These are phyloP conservation scores for Balakata baccata DNA, from an alignment of 345 rosid species.

Conservation along the genomic window DNA sequence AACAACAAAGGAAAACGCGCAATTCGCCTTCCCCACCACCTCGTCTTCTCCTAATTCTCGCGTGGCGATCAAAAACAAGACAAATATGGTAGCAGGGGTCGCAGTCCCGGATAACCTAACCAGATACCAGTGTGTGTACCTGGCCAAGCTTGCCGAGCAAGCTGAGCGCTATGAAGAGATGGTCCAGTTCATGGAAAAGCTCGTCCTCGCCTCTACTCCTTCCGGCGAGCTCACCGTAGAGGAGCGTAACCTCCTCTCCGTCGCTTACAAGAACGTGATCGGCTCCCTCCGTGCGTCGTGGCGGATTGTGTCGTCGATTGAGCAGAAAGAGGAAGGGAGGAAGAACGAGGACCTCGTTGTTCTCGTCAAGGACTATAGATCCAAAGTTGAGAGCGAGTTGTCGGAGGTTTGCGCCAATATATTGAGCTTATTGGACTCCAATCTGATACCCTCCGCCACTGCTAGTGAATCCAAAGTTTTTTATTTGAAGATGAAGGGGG, in stretches of 20 bases:
- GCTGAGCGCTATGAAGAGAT: slow-evolving; percentile 98
- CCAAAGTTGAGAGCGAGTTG: slow-evolving; percentile 82
- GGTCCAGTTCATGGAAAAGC: slow-evolving; percentile 89
- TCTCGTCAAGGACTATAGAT: slow-evolving; percentile 91
- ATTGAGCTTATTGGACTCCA: slow-evolving; percentile 53
- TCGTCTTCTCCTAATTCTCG: slow-evolving; percentile 1
- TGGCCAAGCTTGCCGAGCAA: slow-evolving; percentile 92
- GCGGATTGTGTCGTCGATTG: slow-evolving; percentile 93
- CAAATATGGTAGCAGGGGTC: slow-evolving; percentile 28
- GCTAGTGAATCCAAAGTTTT: slow-evolving; percentile 83
- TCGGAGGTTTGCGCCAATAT: slow-evolving; percentile 74
- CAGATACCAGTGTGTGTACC: slow-evolving; percentile 90
- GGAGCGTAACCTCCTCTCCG: slow-evolving; percentile 94
- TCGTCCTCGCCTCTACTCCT: slow-evolving; percentile 75
- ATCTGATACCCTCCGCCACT: slow-evolving; percentile 73
- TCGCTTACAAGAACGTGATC: slow-evolving; percentile 96
- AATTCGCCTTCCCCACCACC: too few species aligned
- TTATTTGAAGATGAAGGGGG: slow-evolving; percentile 96
- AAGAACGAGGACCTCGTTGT: slow-evolving; percentile 91
- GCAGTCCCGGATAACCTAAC: slow-evolving; percentile 50
- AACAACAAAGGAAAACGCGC: too few species aligned
- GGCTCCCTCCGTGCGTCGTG: slow-evolving; percentile 97
- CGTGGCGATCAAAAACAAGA: neutral
- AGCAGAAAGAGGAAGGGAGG: slow-evolving; percentile 89
- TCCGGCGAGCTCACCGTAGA: slow-evolving; percentile 81